A percentile compares a stretch with the other conserved stretches of the same genome.
Evolutionary conservation across 2,329 filamentous ascomycete genomes (phyloP).

Genomic region (Orbilia brochopaga): DNA sequence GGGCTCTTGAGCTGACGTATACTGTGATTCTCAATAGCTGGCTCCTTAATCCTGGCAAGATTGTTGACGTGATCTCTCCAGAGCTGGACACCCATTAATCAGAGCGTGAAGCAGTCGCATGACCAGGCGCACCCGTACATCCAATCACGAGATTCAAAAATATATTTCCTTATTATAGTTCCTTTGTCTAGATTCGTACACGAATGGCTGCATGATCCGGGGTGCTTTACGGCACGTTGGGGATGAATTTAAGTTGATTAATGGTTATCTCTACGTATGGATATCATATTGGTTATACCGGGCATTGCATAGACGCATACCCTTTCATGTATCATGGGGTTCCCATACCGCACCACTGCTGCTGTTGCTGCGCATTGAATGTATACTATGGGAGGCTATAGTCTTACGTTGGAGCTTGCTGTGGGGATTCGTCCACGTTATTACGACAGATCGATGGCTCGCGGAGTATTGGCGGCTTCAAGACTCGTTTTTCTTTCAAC

Average conservation of each 20-base stretch:
- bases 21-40: conserved; percentile 61
- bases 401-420: conserved; percentile 2
- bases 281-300: not conserved
- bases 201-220: not conserved
- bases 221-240: not conserved
- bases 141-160: too few relatives aligned
- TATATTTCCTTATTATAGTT: too few relatives aligned
- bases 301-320: conserved; percentile 19
- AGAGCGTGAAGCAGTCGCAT: conserved; percentile 12
- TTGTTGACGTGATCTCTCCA: conserved; percentile 69
- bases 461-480: not conserved
- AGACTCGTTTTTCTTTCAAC: not conserved
- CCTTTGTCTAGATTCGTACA: not conserved
- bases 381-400: conserved; percentile 19
- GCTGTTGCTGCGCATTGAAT: conserved; percentile 1
- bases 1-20: not conserved
- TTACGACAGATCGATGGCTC: not conserved
- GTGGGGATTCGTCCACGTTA: not conserved
- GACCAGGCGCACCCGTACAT: conserved; percentile 10
- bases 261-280: not conserved
- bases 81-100: conserved; percentile 44
- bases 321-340: conserved; percentile 14
- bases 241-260: not conserved
- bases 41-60: conserved; percentile 92
- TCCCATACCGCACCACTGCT: conserved; percentile 6